Base-by-base conservation (phyloP, 2,329 filamentous ascomycete species). In the Leptographium procerum region DNA sequence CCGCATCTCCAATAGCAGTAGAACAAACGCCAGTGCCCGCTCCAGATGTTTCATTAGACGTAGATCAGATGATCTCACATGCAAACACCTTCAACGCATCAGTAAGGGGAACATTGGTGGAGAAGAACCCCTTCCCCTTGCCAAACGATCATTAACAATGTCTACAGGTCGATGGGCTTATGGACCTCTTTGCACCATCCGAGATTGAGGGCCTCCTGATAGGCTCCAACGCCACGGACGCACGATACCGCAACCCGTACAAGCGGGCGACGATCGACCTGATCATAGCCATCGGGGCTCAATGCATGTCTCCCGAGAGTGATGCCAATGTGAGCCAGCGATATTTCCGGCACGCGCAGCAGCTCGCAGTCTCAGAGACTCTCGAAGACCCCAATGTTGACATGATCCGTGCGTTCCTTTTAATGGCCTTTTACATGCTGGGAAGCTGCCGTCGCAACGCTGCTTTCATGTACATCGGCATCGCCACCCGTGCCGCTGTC, bases 401-500 rank as follows among this genome's bases (percentile, higher is more conserved):
- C 55, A 70, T 82, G 66, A 73, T 81, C 3, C 70, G 77, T 11
- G 69, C 72, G 0, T 83, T 82, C 61, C 66, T 82, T 0, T 69
- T 83, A 16, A 79, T 84, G 77, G 74, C 80, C 0, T 82, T 82
- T 60, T 84, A 83, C 63, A 81, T 83, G 75, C 71, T 82, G 9
- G 80, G 80, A 0, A 77, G 77, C 10, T 84, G 81, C 60, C 78
- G 78, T 40, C 73, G 81, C 19, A 84, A 83, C 59, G 74, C 81
- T 0, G 82, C 81, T 0, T 85, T 82, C 55, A 83, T 85, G 78
- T 85, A 85, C 59, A 66, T 85, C 3, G 81, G 81, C 0, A 76
- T 85, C 11, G 81, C 82, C 1, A 72, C 77, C 0, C 76, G 79
- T 57, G 78, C 81, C 0, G 81, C 82, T 1, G 76, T 78, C 4